Conservation (phyloP, 2,329 filamentous ascomycete species). For the Fusarium annulatum region DNA sequence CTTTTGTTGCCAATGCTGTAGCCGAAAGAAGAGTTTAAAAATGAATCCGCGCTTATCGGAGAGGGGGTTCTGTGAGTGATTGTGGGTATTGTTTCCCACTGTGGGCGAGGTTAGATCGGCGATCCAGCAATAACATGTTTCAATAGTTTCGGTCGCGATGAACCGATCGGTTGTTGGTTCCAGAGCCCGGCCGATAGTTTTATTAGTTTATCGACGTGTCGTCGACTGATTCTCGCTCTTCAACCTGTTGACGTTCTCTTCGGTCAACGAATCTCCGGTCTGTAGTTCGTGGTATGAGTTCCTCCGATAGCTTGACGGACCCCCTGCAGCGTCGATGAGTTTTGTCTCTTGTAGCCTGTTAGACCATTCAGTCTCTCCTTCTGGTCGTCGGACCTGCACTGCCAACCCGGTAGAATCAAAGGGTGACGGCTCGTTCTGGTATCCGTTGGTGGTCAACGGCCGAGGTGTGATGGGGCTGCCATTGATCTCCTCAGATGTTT, state of each 20-base stretch:
- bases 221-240: conserved; percentile 50
- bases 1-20: conserved; percentile 30
- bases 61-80: not conserved
- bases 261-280: conserved; percentile 60
- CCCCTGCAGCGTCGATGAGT: conserved; percentile 59
- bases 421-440: conserved; percentile 55
- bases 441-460: conserved; percentile 52
- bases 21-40: conserved; percentile 6
- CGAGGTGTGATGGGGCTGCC: conserved; percentile 54
- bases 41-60: conserved; percentile 4
- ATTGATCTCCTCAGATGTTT: conserved; percentile 45
- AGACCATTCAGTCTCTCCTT: conserved; percentile 55
- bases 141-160: conserved; percentile 11
- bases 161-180: conserved; percentile 8
- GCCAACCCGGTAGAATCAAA: conserved; percentile 55
- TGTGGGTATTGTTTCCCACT: not conserved
- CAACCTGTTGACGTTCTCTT: conserved; percentile 64
- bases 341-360: conserved; percentile 60
- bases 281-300: conserved; percentile 51
- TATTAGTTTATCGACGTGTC: conserved; percentile 27
- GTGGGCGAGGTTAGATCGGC: conserved; percentile 6
- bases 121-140: conserved; percentile 4
- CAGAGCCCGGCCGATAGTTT: not conserved
- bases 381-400: conserved; percentile 49
- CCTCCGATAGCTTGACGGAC: conserved; percentile 47